Evolutionary conservation across 148 eudicot species (phyloP), one percentile per base, ranked within the genome.

Genomic region (Rheum nobile): DNA sequence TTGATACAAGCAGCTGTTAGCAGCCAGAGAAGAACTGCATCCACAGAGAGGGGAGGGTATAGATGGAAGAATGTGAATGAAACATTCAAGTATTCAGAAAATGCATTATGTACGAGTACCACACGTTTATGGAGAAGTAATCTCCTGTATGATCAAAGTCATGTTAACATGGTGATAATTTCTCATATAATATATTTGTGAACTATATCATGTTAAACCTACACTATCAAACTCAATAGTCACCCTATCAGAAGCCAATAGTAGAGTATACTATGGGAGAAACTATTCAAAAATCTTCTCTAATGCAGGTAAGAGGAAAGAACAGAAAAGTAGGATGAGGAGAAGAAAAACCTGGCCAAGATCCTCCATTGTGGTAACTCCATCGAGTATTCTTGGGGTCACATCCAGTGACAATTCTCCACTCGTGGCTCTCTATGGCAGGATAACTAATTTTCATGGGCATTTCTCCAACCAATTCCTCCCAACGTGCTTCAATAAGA

Each of bases 341-440:
- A 76, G 42, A 35, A 59, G 72, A 78, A 65, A 81, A 79, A 94
- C 98, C 98, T 91, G 98, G 98, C 98, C 98, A 94, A 61, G 98
- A 89, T 77, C 98, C 98, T 75, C 97, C 97, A 71, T 94, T 94
- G 71, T 94, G 98, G 81, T 94, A 94, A 84, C 98, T 94, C 98
- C 98, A 94, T 85, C 97, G 84, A 37, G 96, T 94, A 82, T 94
- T 94, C 84, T 94, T 94, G 26, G 98, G 98, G 79, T 94, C 98
- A 83, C 97, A 94, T 42, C 98, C 98, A 0, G 98, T 94, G 63
- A 89, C 91, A 57, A 89, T 94, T 69, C 96, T 86, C 98, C 98
- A 94, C 81, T 94, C 98, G 74, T 94, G 98, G 77, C 90, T 84
- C 83, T 94, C 98, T 61, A 94, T 86, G 24, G 96, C 95, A 77